Base-by-base conservation (phyloP, 176 grass and related monocot species). In the Dendrocalamus sinicus region DNA sequence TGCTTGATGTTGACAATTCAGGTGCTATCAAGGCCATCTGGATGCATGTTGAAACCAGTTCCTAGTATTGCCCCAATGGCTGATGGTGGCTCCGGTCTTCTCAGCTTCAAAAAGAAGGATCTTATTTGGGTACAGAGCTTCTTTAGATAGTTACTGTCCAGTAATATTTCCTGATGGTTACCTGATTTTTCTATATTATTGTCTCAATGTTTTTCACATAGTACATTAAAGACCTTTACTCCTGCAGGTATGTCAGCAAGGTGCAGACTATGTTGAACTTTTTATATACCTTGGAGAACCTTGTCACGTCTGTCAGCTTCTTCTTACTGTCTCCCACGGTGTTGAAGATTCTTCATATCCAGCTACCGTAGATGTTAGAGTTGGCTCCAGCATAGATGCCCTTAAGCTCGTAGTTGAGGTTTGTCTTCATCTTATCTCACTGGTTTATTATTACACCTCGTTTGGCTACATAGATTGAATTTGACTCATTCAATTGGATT, bases 211-310 rank as follows among this genome's bases (percentile, higher is more conserved):
- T 75, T 30, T 85, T n/a, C 66, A 71, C 35, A 72, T 71, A 24
- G 9, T 41, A 66, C 76, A 22, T 28, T 73, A 61, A 87, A 28
- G 39, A 61, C 72, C 73, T 89, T 7, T 77, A 63, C 57, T 81
- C 89, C 77, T 86, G 84, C 88, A 96, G 96, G 96, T 99, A 69
- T 99, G 96, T 70, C 96, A 94, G 51, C 90, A 91, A 83, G 96
- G 87, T 80, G 96, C 96, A 77, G 92, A 99, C 82, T 91, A 96
- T 69, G 92, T 99, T 67, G 96, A 99, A 84, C 76, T 99, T 76
- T 99, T 99, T 91, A 94, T 99, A 67, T 99, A 91, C 88, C 90
- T 99, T 82, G 90, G 86, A 66, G 96, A 99, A 84, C 96, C 96
- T 86, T 95, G 92, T 75, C 90, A 96, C 28, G 84, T 99, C 66